Conservation (phyloP, 257 asterid genomes). For the Ballota nigra region DNA sequence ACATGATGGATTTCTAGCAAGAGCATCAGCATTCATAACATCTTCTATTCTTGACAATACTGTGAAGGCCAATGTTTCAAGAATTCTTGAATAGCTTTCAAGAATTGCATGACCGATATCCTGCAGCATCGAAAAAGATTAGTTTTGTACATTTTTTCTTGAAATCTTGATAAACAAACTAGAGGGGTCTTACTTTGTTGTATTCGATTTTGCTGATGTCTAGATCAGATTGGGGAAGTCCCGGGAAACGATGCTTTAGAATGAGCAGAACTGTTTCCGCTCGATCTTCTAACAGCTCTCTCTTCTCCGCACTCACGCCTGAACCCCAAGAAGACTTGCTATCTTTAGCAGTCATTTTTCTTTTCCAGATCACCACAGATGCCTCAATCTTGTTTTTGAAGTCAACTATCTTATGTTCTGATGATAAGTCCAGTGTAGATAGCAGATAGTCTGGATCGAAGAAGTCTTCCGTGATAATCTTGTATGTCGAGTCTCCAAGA, state of each 20-base stretch:
- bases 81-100: constrained; percentile 89
- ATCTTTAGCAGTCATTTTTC: constrained; percentile 62
- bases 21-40: constrained; percentile 64
- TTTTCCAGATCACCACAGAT: constrained; percentile 65
- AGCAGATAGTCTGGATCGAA: constrained; percentile 64
- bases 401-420: constrained; percentile 68
- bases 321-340: constrained; percentile 74
- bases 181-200: constrained; percentile 37
- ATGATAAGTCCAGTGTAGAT: constrained; percentile 42
- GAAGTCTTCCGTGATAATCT: constrained; percentile 65
- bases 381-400: constrained; percentile 70
- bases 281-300: constrained; percentile 61
- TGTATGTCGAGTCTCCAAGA: constrained; percentile 64
- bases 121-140: constrained; percentile 27
- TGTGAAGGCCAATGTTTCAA: constrained; percentile 78
- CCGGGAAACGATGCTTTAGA: constrained; percentile 56
- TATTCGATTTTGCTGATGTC: constrained; percentile 56
- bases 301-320: constrained; percentile 55
- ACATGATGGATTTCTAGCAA: constrained; percentile 38
- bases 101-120: constrained; percentile 89
- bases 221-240: constrained; percentile 51
- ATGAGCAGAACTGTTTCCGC: constrained; percentile 53
- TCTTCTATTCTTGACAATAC: constrained; percentile 82
- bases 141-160: background rate
- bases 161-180: background rate